A percentile compares a stretch with the other conserved stretches of the same genome.
phyloP scores from a whole-genome alignment of 73 alveolate genomes.

The Stentor roeselii region DNA sequence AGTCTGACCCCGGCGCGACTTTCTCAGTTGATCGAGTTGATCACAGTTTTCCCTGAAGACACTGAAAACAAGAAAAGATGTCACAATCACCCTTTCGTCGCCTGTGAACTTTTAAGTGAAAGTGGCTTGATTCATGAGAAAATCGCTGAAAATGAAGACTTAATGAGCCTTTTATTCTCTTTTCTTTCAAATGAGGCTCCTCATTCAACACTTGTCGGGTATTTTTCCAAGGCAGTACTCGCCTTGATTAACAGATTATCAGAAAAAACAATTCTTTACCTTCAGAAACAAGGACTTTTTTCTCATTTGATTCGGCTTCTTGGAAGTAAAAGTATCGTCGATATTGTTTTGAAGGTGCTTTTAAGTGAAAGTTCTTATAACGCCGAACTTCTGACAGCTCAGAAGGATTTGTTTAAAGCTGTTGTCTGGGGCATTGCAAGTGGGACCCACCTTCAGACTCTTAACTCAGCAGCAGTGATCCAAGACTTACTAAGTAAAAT shows the following conservation, averaged over 20 bases:
- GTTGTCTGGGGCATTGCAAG: background rate
- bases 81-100: conserved; percentile 11
- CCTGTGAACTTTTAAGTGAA: conserved; percentile 15
- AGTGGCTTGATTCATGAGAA: background rate
- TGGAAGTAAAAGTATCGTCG: background rate
- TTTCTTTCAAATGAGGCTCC: background rate
- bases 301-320: background rate
- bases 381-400: background rate
- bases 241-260: background rate
- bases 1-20: conserved; percentile 1
- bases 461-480: background rate
- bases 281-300: background rate
- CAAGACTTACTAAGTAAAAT: background rate
- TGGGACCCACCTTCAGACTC: background rate
- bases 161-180: background rate
- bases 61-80: background rate
- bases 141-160: background rate
- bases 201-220: background rate
- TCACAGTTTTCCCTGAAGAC: conserved; percentile 6
- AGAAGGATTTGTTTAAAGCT: background rate
- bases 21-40: background rate
- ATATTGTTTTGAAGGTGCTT: background rate
- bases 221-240: background rate
- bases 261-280: background rate
- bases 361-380: background rate